phyloP scores from a whole-genome alignment of 2,329 filamentous ascomycete genomes.

The Fusarium succisae region DNA sequence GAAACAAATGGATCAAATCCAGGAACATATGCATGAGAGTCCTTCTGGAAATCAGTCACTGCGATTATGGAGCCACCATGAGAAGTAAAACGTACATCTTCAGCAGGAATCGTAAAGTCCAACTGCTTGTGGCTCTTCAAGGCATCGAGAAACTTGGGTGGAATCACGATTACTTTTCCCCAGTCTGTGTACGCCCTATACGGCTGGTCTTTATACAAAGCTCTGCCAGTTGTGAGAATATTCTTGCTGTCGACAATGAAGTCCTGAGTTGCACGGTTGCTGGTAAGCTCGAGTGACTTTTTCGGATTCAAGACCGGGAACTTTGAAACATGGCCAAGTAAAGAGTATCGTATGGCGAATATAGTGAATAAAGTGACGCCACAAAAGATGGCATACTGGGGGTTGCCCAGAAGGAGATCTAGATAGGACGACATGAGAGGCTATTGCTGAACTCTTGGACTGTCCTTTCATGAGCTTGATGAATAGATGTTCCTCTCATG shows the following conservation, averaged over 20 bases:
- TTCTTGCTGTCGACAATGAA: background rate
- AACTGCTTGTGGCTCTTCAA: background rate
- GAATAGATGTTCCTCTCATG: background rate
- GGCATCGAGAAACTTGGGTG: background rate
- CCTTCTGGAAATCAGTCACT: background rate
- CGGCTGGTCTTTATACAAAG: background rate
- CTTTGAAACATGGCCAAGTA: background rate
- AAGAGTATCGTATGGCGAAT: background rate
- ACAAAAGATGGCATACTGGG: slow-evolving; percentile 4
- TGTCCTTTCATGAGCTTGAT: background rate
- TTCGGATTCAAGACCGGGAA: slow-evolving; percentile 3
- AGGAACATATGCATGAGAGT: background rate
- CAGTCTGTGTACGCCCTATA: slow-evolving; percentile 2
- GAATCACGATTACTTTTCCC: background rate
- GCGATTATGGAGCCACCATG: background rate
- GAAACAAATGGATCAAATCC: background rate
- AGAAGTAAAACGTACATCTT: background rate
- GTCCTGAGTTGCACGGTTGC: background rate
- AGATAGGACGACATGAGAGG: background rate
- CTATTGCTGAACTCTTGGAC: background rate
- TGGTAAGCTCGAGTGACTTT: background rate
- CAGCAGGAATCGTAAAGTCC: background rate
- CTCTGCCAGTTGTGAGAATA: background rate
- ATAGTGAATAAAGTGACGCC: background rate
- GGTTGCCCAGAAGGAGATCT: background rate